phyloP scores from a whole-genome alignment of 129 eudicot species.

The Glebionis coronaria region DNA sequence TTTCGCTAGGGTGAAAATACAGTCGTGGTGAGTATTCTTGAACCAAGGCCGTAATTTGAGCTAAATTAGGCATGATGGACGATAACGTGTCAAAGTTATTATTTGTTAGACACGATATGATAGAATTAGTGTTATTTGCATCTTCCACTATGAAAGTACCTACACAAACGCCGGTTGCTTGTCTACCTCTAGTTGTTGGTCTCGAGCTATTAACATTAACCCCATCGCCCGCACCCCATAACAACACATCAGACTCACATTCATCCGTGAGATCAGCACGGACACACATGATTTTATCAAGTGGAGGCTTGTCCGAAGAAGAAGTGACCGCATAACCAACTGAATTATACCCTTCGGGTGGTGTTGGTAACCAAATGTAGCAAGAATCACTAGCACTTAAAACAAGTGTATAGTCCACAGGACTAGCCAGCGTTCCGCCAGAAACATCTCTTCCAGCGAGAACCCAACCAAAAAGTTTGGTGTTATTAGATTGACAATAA shows the following conservation, averaged over 20 bases:
- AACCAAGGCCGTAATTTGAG: slow-evolving; percentile 32
- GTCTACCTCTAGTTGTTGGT: slow-evolving; percentile 37
- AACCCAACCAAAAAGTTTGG: slow-evolving; percentile 55
- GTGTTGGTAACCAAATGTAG: slow-evolving; percentile 57
- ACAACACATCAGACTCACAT: slow-evolving; percentile 41
- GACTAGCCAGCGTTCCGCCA: slow-evolving; percentile 27
- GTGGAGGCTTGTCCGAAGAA: slow-evolving; percentile 41
- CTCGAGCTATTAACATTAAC: slow-evolving; percentile 33
- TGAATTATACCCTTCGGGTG: slow-evolving; percentile 48
- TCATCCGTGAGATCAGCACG: slow-evolving; percentile 40
- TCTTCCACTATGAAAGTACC: slow-evolving; percentile 35
- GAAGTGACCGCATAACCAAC: slow-evolving; percentile 46
- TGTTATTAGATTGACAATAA: slow-evolving; percentile 57
- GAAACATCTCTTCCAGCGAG: slow-evolving; percentile 47
- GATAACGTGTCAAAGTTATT: slow-evolving; percentile 31
- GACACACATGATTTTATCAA: slow-evolving; percentile 47
- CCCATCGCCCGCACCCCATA: slow-evolving; percentile 37
- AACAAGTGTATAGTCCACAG: slow-evolving; percentile 47
- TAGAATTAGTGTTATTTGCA: slow-evolving; percentile 7
- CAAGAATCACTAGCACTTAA: slow-evolving; percentile 34
- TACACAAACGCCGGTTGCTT: slow-evolving; percentile 40
- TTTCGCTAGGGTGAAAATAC: slow-evolving; percentile 46
- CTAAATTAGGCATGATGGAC: slow-evolving; percentile 35
- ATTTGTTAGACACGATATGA: slow-evolving; percentile 43
- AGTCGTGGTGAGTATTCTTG: slow-evolving; percentile 42